Percentiles rank a stretch among this genome's conserved stretches.
phyloP scores from a whole-genome alignment of 768 basidiomycete genomes.

The Rhizopogon vinicolor region DNA sequence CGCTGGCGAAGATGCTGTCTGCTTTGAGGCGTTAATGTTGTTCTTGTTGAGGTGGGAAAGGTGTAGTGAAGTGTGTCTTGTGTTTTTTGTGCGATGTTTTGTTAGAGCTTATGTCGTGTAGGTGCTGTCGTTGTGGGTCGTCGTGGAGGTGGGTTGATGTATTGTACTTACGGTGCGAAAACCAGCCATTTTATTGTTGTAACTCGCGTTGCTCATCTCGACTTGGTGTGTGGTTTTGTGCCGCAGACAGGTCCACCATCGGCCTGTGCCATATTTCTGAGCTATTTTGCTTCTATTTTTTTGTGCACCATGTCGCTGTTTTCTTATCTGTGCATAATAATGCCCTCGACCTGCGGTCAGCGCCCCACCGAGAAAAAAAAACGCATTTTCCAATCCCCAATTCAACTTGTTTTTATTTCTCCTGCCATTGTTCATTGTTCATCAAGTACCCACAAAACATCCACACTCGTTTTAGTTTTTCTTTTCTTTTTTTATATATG shows the following conservation, averaged over 20 bases:
- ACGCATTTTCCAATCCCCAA: conserved; percentile 7
- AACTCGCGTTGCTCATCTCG: conserved; percentile 19
- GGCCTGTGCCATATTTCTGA: not conserved
- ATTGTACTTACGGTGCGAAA: conserved; percentile 44
- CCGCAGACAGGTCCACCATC: conserved; percentile 8
- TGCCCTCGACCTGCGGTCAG: conserved; percentile 9
- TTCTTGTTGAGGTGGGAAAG: not conserved
- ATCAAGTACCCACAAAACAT: too few species aligned
- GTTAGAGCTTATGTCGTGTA: conserved; percentile 4
- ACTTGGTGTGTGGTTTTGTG: conserved; percentile 12
- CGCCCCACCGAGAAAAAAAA: conserved; percentile 11
- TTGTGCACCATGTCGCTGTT: not conserved
- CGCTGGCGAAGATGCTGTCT: conserved; percentile 89
- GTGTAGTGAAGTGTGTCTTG: conserved; percentile 1
- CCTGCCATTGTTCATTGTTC: conserved; percentile 1
- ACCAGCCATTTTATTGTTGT: conserved; percentile 16
- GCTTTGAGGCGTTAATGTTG: conserved; percentile 56
- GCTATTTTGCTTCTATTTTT: too few species aligned
- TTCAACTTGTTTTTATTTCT: conserved; percentile 10
- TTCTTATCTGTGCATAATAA: not conserved
- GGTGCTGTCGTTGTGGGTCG: conserved; percentile 20
- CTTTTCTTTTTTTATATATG: too few species aligned
- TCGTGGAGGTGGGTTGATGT: conserved; percentile 38
- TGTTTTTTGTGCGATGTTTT: not conserved
- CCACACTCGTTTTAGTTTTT: too few species aligned